Base-by-base conservation (phyloP, 108 stramenopile species). In the Thalassiosira profunda region DNA sequence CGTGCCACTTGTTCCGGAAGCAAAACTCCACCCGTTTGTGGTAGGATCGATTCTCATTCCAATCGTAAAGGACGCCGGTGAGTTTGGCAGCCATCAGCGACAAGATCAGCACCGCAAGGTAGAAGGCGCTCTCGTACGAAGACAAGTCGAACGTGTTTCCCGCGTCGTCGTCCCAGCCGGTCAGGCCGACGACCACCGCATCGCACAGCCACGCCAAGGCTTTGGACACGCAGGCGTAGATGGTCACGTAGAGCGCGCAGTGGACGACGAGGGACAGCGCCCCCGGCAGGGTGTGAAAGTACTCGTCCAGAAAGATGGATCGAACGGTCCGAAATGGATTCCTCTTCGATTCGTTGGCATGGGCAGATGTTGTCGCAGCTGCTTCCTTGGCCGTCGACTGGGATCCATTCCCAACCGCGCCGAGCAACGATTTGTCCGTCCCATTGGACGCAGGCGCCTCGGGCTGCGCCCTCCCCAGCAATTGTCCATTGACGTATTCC, bases 191-290 rank as follows among this genome's bases (percentile, higher is more conserved):
- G 54, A 55, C 36, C 34, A 55, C 21, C 23, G 25, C 21, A 11
- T 58, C 35, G 57, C 57, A 58, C 17, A 58, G 3, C 33, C 30
- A 38, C 17, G 25, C 28, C n/a, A 29, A 37, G 57, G 25, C 24
- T 30, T 17, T 40, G 20, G 33, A 21, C 25, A 58, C 28, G 10
- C 40, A 18, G 9, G 37, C 3, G 12, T 36, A 58, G 35, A 15
- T 38, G 4, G 18, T 36, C 9, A 40, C 15, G 57, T 58, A 58
- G 37, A 58, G 17, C 11, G 42, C 35, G 17, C 57, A 58, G 7
- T 58, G 57, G 12, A 58, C 1, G 1, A 58, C 36, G 57, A 58
- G 57, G 5, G 57, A 58, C 1, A 58, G 9, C 5, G 57, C 57
- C 9, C 36, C 57, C 7, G 57, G 57, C 1, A 58, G 36, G 1